These are phyloP conservation scores for Fusarium sp. DNA, from an alignment of 2,329 filamentous ascomycete genomes.

Conservation along the genomic window DNA sequence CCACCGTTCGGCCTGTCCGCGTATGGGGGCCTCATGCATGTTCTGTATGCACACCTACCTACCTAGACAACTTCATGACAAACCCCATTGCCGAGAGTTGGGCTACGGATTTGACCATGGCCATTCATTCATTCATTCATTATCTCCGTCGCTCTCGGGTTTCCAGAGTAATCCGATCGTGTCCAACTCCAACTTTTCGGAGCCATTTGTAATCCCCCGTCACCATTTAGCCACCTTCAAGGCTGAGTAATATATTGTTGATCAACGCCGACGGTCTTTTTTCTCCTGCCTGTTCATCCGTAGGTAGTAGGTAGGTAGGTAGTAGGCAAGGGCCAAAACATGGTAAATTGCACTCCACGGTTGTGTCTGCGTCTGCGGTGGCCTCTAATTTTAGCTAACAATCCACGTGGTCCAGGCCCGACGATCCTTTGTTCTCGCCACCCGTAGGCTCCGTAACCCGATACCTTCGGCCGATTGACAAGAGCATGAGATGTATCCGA, in stretches of 20 bases:
- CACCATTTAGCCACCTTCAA: background rate
- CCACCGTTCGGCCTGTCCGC: slow-evolving; percentile 37
- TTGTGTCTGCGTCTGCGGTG: background rate
- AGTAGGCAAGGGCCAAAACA: background rate
- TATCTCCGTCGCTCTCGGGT: slow-evolving; percentile 8
- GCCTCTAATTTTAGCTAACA: slow-evolving; percentile 30
- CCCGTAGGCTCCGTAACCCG: slow-evolving; percentile 25
- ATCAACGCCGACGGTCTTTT: background rate
- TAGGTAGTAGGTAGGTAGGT: background rate
- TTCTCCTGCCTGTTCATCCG: background rate
- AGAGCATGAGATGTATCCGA: background rate
- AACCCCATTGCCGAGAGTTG: slow-evolving; percentile 7
- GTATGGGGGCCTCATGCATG: slow-evolving; percentile 7
- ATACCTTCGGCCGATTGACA: slow-evolving; percentile 28
- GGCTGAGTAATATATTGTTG: background rate
- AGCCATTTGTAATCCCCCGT: background rate
- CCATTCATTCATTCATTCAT: background rate
- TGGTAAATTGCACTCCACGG: background rate
- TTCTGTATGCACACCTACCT: background rate
- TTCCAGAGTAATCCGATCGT: background rate
- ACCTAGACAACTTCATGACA: background rate
- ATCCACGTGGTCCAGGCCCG: slow-evolving; percentile 33
- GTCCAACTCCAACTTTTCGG: background rate
- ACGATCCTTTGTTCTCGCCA: slow-evolving; percentile 30
- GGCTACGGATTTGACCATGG: background rate